Percentiles rank a stretch among this genome's conserved stretches.
phyloP scores from a whole-genome alignment of 306 rosid genomes.

The Myrica gale region DNA sequence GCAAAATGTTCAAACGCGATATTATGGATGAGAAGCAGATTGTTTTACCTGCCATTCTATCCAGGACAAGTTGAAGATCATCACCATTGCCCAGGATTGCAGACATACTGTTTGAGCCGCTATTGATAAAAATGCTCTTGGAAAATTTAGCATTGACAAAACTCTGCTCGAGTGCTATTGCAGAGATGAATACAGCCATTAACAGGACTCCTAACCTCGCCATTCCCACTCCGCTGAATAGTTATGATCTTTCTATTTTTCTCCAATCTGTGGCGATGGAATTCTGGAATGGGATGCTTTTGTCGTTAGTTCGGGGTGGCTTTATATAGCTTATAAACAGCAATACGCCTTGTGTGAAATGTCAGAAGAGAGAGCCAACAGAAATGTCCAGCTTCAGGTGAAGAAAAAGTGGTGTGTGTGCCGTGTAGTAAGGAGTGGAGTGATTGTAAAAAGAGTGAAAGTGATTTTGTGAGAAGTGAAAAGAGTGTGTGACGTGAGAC shows the following conservation, averaged over 20 bases:
- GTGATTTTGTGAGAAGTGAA: too few relatives aligned
- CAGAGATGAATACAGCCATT: constrained; percentile 33
- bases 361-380: too few relatives aligned
- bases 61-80: constrained; percentile 67
- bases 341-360: background rate
- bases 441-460: too few relatives aligned
- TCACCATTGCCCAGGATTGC: constrained; percentile 46
- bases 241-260: background rate
- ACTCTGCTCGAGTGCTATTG: constrained; percentile 24
- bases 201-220: constrained; percentile 33
- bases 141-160: constrained; percentile 46
- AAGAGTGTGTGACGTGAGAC: too few relatives aligned
- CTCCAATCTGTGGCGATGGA: background rate
- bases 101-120: constrained; percentile 65
- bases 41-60: constrained; percentile 54
- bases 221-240: constrained; percentile 34
- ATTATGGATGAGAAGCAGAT: constrained; percentile 10
- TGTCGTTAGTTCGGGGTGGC: constrained; percentile 25
- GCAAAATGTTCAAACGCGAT: background rate
- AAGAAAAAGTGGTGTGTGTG: too few relatives aligned
- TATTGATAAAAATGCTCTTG: constrained; percentile 56
- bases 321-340: constrained; percentile 39
- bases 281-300: constrained; percentile 26
- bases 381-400: too few relatives aligned
- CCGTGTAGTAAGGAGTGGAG: too few relatives aligned